These are phyloP conservation scores for Yamadazyma oceani DNA, from an alignment of 1,139 yeast species.

Conservation along the genomic window DNA sequence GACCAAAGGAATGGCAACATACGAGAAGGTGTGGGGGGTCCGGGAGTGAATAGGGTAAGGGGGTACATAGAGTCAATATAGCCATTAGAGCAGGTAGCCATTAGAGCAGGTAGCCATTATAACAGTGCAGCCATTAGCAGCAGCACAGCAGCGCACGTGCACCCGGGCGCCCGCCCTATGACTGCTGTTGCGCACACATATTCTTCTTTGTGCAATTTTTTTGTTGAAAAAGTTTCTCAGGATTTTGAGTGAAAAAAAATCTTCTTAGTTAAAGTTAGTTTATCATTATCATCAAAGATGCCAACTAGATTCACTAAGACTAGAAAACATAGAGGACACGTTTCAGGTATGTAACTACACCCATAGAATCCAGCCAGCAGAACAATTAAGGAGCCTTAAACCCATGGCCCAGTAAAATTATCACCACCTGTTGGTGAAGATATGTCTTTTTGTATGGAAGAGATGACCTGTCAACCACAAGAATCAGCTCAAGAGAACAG, in stretches of 20 bases:
- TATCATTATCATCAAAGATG: slow-evolving; percentile 51
- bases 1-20: slow-evolving; percentile 64
- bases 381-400: background rate
- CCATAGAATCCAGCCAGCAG: background rate
- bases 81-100: too few relatives aligned
- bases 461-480: slow-evolving; percentile 1
- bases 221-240: slow-evolving; percentile 3
- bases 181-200: slow-evolving; percentile 1
- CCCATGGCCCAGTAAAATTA: too few relatives aligned
- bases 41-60: background rate
- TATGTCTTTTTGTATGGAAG: too few relatives aligned
- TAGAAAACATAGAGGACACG: slow-evolving; percentile 99
- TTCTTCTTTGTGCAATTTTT: background rate
- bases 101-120: too few relatives aligned
- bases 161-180: background rate
- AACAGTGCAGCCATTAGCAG: too few relatives aligned
- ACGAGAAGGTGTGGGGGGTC: slow-evolving; percentile 60
- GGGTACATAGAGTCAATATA: too few relatives aligned
- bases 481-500: too few relatives aligned
- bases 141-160: too few relatives aligned
- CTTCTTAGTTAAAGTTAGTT: slow-evolving; percentile 4
- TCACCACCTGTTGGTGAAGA: too few relatives aligned
- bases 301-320: slow-evolving; percentile 99
- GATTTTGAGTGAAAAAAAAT: slow-evolving; percentile 7
- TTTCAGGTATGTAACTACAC: slow-evolving; percentile 75